Base-by-base conservation (phyloP, 2,329 filamentous ascomycete species). In the Pseudogymnoascus pannorum region DNA sequence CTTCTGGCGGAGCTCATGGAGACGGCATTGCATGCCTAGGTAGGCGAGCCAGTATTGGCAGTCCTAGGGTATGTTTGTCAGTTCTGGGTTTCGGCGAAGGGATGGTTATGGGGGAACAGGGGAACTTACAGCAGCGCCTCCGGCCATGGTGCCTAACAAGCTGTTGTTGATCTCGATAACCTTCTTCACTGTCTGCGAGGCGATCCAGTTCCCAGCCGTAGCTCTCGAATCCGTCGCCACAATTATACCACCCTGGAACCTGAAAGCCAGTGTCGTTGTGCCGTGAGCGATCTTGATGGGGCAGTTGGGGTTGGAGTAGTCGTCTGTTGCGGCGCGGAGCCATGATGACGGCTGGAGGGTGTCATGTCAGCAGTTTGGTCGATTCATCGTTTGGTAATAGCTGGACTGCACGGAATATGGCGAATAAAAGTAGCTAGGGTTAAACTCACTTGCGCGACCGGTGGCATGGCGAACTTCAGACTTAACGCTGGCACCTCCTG, bases 41-140 rank as follows among this genome's bases (percentile, higher is more conserved):
- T 96, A 99, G 72, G 92, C 92, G 67, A 99, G 89, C 94, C 94
- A 99, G 84, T 97, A 97, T 86, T 97, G 94, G 78, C 94, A 99
- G 79, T 99, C 94, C 86, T 88, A 5, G 64, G 58, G 59, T 48
- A 35, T 29, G 20, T 29, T 11, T 9, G n/a, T 26, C 14, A 57
- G 44, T 58, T 29, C 8, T 8, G 5, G 7, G 8, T 14, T 9
- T n/a, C 12, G 14, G 12, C 38, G 9, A 2, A 6, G 4, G 4
- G 29, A 16, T 51, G 38, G 2, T 9, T 12, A 61, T 26, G 9
- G 40, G 18, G 57, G 18, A 12, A n/a, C n/a, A 31, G 16, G 57
- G 18, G 26, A 29, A 76, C 84, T 74, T 78, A 88, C 86, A 76
- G 94, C 94, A 73, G 94, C 94, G 78, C 94, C 94, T 76, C 94